Base-by-base conservation (phyloP, 495 filamentous ascomycete genomes). In the Podospora conica region DNA sequence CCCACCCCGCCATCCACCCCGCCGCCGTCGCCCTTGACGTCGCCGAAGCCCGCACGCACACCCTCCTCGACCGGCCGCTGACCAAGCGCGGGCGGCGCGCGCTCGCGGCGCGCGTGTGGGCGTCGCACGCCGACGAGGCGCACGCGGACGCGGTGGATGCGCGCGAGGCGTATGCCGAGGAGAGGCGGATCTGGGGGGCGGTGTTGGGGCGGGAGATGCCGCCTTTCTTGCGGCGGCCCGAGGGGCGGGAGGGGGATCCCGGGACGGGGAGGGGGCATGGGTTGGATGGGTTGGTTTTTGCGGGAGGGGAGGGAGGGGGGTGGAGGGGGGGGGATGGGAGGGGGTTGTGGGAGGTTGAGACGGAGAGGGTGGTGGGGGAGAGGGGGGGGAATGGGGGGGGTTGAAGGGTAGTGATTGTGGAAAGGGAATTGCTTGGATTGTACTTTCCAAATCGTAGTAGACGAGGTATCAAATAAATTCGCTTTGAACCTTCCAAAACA, bases 71-170 rank as follows among this genome's bases (percentile, higher is more conserved):
- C 27, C 63, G 64, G 53, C 65, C 71, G 8, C 54, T 53, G 0
- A 66, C 71, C 18, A 55, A 61, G 3, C 60, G 64, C 20, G 60
- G 70, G 0, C 64, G 65, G 18, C 61, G 70, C 3, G 68, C 58
- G 1, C 68, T 78, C 20, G 29, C 58, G 55, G 61, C 65, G 3
- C 75, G 69, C n/a, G 75, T 79, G 60, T 66, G 63, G 25, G 58
- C 69, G 0, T 78, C 80, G 65, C 70, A 75, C 11, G 70, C 60
- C 6, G 75, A 82, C 60, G 83, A 88, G 57, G 76, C 73, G 0
- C 82, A 88, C 60, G 79, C 84, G 0, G 87, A 90, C 65, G 65
- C 64, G 0, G 60, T 83, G 6, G 90, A 93, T 67, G 73, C 68
- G 23, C 71, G 80, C 66, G 70, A 76, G 15, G 83, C 84, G 65